These are phyloP conservation scores for Acanthamoeba comandoni DNA, from an alignment of 208 protist genomes.

Conservation along the genomic window DNA sequence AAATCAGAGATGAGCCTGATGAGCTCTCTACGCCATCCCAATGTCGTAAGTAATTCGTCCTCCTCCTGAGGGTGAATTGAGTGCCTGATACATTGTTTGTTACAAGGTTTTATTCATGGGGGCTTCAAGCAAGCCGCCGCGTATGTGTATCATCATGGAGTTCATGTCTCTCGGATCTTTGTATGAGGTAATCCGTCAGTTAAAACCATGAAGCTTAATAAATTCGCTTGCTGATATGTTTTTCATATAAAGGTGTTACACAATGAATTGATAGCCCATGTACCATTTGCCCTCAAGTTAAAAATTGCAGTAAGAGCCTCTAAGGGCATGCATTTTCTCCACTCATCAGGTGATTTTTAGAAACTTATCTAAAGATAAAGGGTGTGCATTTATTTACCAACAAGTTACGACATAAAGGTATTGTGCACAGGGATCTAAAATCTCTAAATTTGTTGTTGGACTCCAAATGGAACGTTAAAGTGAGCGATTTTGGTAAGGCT, in stretches of 20 bases:
- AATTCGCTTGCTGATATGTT: not conserved
- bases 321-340: constrained; percentile 64
- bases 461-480: constrained; percentile 70
- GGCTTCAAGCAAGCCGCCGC: constrained; percentile 39
- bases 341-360: constrained; percentile 10
- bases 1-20: constrained; percentile 23
- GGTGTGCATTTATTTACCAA: too few relatives aligned
- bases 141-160: constrained; percentile 66
- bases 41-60: too few relatives aligned
- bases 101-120: constrained; percentile 40
- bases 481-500: constrained; percentile 9
- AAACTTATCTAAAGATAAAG: too few relatives aligned
- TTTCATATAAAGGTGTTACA: constrained; percentile 37
- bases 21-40: constrained; percentile 38
- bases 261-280: constrained; percentile 16
- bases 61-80: not conserved
- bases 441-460: constrained; percentile 66
- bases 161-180: constrained; percentile 22
- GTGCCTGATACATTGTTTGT: not conserved
- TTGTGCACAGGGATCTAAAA: constrained; percentile 66
- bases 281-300: constrained; percentile 6
- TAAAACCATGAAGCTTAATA: not conserved
- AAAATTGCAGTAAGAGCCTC: constrained; percentile 36
- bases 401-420: constrained; percentile 18
- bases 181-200: too few relatives aligned